Evolutionary conservation across 108 stramenopile species (phyloP), one percentile per base, ranked within the genome.

Genomic region (Conticribra guillardii): DNA sequence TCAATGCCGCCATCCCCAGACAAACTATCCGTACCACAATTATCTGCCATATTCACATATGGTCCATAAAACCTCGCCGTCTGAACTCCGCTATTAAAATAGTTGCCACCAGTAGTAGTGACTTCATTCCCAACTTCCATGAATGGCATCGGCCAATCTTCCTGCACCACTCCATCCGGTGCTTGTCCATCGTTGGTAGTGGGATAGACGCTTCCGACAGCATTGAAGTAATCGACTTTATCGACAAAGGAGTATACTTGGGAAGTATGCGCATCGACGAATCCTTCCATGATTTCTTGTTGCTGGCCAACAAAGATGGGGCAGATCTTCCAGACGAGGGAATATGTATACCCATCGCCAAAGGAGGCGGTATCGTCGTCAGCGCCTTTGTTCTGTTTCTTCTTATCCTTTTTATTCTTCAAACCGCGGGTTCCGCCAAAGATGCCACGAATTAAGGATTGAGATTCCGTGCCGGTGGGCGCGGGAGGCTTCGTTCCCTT

Each of bases 131-230:
- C 60, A 26, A 71, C 57, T 4, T 24, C 1, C 60, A 71, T 54
- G 27, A 48, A 71, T 4, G 70, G 60, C 70, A 71, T 71, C 18
- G 70, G 70, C 41, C 44, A 58, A 14, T 51, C 27, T 18, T 22
- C 0, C 19, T 71, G 59, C 70, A 54, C 19, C 1, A 54, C 15
- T 0, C 70, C 70, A 54, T 60, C 59, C 1, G 70, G 59, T 15
- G 15, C 26, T 45, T 32, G 33, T 11, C 70, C 70, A 54, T 71
- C 60, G 33, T 69, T 69, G 19, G 68, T 50, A 0, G 53, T 9
- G 23, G 70, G 70, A 37, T 54, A 71, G 4, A 71, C 70, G 22
- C 41, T 53, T 54, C 57, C 70, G 17, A 44, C 51, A 17, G 33
- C 69, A 18, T 48, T 26, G 23, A 61, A 71, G n/a, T 56, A 71